Evolutionary conservation across 805 yeast species (phyloP), one percentile per base, ranked within the genome.

Genomic region (Candida schatavii): DNA sequence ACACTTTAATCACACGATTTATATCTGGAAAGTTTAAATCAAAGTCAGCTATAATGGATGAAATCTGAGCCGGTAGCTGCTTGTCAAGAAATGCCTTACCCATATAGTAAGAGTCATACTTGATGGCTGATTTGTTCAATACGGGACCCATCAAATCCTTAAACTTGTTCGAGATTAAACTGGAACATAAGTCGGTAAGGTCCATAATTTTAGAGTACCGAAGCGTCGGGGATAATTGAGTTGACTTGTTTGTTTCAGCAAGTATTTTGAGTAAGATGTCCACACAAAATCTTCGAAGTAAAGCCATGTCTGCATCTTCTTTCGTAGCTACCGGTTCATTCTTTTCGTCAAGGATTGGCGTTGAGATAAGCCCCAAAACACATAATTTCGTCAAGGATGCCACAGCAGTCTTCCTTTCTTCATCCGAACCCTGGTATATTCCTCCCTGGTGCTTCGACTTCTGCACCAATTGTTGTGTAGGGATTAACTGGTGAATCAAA

Each of bases 11-110:
- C 11, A 85, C 74, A 40, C 73, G 70, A 25, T 78, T 77, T 5
- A 87, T 72, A 18, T 74, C 74, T 0, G 95, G 91, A 51, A 76
- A 83, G 52, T 87, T 86, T 43, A 87, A 66, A 59, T 90, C 96
- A 20, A 88, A 52, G 10, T 73, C 79, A 0, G 89, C 74, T 39
- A 89, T 59, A 25, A 85, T 70, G 0, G 71, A 60, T 0, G 91
- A 73, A 6, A 88, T 68, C 9, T 80, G 72, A 3, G 66, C 49
- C 0, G 86, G 80, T 10, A 84, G 67, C 35, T 77, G 81, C 48
- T 82, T 76, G 10, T 89, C 97, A 27, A 85, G 63, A 62, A 88
- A 69, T 13, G 81, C 73, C 42, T 77, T 79, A 1, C 88, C 79
- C 31, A 88, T 67, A 42, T 76, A 79, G 45, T 74, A 84, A 11